These are phyloP conservation scores for Xylaria sp. DNA, from an alignment of 2,329 filamentous ascomycete genomes.

Conservation along the genomic window DNA sequence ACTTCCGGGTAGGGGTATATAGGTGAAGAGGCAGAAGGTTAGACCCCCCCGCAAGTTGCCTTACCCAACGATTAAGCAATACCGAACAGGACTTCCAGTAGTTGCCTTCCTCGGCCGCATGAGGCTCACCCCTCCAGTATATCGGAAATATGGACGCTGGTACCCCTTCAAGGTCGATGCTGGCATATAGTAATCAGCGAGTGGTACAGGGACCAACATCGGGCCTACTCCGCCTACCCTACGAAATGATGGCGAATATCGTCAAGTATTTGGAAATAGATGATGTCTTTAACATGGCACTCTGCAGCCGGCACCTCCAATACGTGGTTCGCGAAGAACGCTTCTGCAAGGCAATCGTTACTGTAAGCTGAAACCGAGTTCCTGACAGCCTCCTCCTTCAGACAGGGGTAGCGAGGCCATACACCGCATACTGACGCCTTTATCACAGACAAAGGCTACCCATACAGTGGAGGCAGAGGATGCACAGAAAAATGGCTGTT, in stretches of 20 bases:
- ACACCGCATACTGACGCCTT: conserved; percentile 31
- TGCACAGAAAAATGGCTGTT: conserved; percentile 39
- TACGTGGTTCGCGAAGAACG: conserved; percentile 55
- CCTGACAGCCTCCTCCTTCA: background rate
- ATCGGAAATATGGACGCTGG: background rate
- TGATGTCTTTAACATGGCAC: conserved; percentile 60
- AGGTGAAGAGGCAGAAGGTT: no score
- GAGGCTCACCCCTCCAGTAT: background rate
- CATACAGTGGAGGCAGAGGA: conserved; percentile 38
- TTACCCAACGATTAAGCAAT: conserved; percentile 7
- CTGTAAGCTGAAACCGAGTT: conserved; percentile 56
- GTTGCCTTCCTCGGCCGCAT: background rate
- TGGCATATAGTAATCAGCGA: conserved; percentile 10
- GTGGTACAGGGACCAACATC: conserved; percentile 17
- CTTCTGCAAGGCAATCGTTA: conserved; percentile 59
- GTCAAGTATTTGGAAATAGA: conserved; percentile 56
- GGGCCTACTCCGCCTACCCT: conserved; percentile 51
- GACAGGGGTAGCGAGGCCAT: conserved; percentile 1
- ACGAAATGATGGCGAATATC: conserved; percentile 66
- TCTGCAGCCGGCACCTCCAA: conserved; percentile 54
- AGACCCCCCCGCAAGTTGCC: background rate
- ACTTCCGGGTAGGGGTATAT: no score
- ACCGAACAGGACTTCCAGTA: background rate
- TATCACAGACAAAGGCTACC: conserved; percentile 38
- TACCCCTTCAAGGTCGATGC: conserved; percentile 4